Percentiles rank a stretch among this genome's conserved stretches.
Conservation (phyloP, 2,329 filamentous ascomycete genomes). For the Huntiella omanensis region DNA sequence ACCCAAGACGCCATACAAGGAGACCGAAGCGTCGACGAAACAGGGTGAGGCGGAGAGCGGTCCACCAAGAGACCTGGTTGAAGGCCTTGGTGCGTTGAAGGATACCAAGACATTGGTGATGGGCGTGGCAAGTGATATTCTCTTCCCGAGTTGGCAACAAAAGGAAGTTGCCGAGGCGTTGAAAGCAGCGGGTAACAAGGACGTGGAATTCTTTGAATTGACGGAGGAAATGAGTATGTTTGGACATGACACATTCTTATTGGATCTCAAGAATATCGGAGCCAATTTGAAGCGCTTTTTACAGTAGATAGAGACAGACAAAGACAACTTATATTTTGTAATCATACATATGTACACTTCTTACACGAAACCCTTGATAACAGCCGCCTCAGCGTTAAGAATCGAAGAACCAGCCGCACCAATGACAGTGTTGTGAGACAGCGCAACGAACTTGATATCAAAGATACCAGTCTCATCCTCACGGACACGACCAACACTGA, state of each 20-base stretch:
- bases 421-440: constrained; percentile 79
- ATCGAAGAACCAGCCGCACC: constrained; percentile 93
- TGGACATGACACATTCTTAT: constrained; percentile 86
- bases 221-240: constrained; percentile 90
- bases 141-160: constrained; percentile 98
- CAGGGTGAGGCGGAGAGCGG: constrained; percentile 19
- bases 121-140: constrained; percentile 85
- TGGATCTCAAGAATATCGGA: constrained; percentile 84
- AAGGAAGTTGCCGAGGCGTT: constrained; percentile 78
- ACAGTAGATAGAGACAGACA: not conserved
- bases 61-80: constrained; percentile 63
- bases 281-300: constrained; percentile 67
- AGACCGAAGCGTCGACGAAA: constrained; percentile 41
- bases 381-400: constrained; percentile 79
- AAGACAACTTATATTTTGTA: not conserved
- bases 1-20: constrained; percentile 68
- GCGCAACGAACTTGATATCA: constrained; percentile 82
- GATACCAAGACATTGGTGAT: constrained; percentile 73
- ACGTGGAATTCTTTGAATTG: constrained; percentile 74
- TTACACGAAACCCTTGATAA: constrained; percentile 71
- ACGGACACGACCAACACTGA: constrained; percentile 72
- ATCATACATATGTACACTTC: not conserved
- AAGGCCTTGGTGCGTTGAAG: constrained; percentile 50
- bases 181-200: constrained; percentile 54
- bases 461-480: constrained; percentile 80